phyloP scores from a whole-genome alignment of 768 basidiomycete species.

The Lactifluus hygrophoroides region DNA sequence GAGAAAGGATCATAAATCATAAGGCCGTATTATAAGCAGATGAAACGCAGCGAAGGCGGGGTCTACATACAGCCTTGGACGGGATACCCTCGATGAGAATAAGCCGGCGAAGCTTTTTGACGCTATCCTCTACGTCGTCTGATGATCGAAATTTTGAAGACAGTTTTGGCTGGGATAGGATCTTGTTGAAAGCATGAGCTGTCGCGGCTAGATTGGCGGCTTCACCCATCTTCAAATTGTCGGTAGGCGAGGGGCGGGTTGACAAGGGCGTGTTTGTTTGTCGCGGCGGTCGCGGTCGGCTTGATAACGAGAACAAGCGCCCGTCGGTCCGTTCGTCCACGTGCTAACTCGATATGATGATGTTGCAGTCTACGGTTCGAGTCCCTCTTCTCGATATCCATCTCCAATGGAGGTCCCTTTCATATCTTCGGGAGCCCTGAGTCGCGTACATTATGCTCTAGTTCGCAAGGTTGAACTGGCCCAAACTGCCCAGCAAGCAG shows the following conservation, averaged over 20 bases:
- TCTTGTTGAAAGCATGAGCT: constrained; percentile 74
- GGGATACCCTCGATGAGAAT: constrained; percentile 91
- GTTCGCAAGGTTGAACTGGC: constrained; percentile 67
- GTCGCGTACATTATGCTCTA: constrained; percentile 64
- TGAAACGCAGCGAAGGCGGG: not conserved
- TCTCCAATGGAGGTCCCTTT: constrained; percentile 66
- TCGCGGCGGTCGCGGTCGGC: not conserved
- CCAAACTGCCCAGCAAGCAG: constrained; percentile 45
- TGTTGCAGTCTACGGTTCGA: too few relatives aligned
- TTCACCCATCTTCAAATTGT: not conserved
- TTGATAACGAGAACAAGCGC: constrained; percentile 2
- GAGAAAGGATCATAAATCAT: too few relatives aligned
- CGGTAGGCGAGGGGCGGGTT: too few relatives aligned
- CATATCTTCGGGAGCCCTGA: constrained; percentile 68
- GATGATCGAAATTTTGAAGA: constrained; percentile 56
- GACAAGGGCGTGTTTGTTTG: not conserved
- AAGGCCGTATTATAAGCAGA: not conserved
- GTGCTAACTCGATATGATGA: not conserved
- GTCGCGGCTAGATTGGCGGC: constrained; percentile 26
- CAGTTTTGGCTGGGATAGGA: constrained; percentile 60
- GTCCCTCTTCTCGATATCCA: too few relatives aligned
- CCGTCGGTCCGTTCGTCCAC: too few relatives aligned
- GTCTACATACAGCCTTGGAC: constrained; percentile 52
- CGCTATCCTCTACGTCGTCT: constrained; percentile 65
- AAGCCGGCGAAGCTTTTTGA: constrained; percentile 79